Base-by-base conservation (phyloP, 805 yeast species). In the Metschnikowia gelsemii region DNA sequence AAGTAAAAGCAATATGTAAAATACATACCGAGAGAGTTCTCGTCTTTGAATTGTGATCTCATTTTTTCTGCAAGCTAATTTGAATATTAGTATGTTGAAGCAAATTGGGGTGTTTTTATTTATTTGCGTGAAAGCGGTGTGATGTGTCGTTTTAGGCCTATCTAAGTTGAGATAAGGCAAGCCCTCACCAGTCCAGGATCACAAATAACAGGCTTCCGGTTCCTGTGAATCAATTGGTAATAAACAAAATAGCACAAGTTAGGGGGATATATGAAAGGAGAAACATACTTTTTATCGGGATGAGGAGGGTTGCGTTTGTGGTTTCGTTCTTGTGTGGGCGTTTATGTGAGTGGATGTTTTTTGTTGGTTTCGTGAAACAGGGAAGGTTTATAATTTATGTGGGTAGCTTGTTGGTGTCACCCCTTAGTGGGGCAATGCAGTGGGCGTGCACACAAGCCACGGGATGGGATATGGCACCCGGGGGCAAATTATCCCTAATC, bases 31-130 rank as follows among this genome's bases (percentile, higher is more conserved):
- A 91, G 87, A 41, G 98, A 87, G 68, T 87, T 91, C 62, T 93
- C 97, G 78, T 87, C 95, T 70, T 88, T 87, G 66, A 87, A 87
- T 73, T 87, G 90, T 42, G 95, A 87, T 70, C 93, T 85, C 96
- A 87, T 87, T 38, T 38, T 57, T 51, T 20, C 11, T 40, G 43
- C 25, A 22, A 30, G 27, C 24, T 38, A 21, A 32, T n/a, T n/a
- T n/a, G 45, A 25, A 19, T 18, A 14, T 38, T 18, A 38, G 32
- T 35, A 30, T 11, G 16, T 25, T 22, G 11, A 29, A n/a, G 24
- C 13, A 24, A 16, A 18, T 18, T 11, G 32, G 29, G 23, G 22
- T 30, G 27, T 23, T 18, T 25, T 22, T 29, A 35, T 18, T n/a
- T 23, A 35, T 28, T 33, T 21, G 12, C 14, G 28, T 20, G 16